Evolutionary conservation across 202 grass and related monocot genomes (phyloP), one percentile per base, ranked within the genome.

Genomic region (Elaeis oleifera): DNA sequence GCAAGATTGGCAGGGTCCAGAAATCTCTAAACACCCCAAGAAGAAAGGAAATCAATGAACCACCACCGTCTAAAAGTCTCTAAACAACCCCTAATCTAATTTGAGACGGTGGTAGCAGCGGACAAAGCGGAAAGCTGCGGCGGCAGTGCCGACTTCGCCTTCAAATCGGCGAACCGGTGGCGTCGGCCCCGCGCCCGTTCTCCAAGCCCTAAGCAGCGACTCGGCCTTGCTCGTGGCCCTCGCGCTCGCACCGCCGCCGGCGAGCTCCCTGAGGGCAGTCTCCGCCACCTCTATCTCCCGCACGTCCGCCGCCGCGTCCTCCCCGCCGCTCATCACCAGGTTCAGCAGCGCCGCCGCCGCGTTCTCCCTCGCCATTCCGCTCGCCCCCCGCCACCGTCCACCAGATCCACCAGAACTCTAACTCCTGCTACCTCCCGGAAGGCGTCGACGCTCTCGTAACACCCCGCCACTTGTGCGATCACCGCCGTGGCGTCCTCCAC

Each of bases 391-490:
- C n/a, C 26, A 0, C n/a, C 25, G 27, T 55, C 51, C 51, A 55
- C 51, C 65, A 68, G 51, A 3, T 55, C 65, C 25, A 68, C 26
- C 2, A 68, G 65, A 4, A 55, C 17, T 14, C 23, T 6, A 4
- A 68, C 25, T 3, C 65, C 51, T 15, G 25, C 65, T 17, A 68
- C 65, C 27, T 26, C 9, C 24, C 65, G 24, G 65, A 68, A 39
- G 6, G 51, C 25, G 9, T 54, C 65, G 25, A 68, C 65, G 24
- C 65, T 68, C 65, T 68, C 65, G 51, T 56, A 68, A 51, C 65
- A 68, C 6, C 65, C 27, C 8, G 64, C 64, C 64, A 56, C 64
- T 51, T 68, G 64, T n/a, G 65, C 24, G 26, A 54, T 55, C 26
- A 54, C 25, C 26, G 65, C 51, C 6, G 51, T 68, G 3, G 26